Percentiles rank a stretch among this genome's conserved stretches.
phyloP scores from a whole-genome alignment of 148 eudicot genomes.

The Rhododendron henanense region DNA sequence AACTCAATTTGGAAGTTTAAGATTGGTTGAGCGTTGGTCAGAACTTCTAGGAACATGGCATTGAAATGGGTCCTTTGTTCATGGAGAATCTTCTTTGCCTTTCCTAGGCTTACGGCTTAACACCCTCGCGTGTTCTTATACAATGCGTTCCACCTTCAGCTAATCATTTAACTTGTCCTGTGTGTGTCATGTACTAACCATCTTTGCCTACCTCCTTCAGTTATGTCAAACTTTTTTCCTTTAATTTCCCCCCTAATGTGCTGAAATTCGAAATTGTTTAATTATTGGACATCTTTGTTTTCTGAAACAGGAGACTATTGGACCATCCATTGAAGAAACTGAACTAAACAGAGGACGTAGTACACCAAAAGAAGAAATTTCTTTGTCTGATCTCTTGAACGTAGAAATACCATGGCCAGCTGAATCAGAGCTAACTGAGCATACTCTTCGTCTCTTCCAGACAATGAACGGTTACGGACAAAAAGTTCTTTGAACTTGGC shows the following conservation, averaged over 20 bases:
- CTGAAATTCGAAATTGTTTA: not conserved
- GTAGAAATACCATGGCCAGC: constrained; percentile 30
- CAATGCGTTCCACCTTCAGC: not conserved
- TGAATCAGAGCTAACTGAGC: too few relatives aligned
- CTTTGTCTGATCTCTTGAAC: constrained; percentile 62
- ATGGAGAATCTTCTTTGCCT: not conserved
- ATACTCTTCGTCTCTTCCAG: too few relatives aligned
- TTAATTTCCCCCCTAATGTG: not conserved
- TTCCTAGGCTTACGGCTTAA: not conserved
- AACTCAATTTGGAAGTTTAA: too few relatives aligned
- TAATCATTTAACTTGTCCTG: not conserved
- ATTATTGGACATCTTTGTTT: too few relatives aligned
- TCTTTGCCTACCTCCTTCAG: not conserved
- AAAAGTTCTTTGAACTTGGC: too few relatives aligned
- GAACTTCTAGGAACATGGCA: not conserved
- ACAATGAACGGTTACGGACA: too few relatives aligned
- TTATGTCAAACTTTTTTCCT: not conserved
- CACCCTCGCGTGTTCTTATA: not conserved
- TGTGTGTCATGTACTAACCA: not conserved
- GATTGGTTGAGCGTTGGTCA: not conserved
- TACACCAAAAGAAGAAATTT: constrained; percentile 33
- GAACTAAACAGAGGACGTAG: constrained; percentile 39
- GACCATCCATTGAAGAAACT: constrained; percentile 32
- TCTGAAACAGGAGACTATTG: constrained; percentile 62
- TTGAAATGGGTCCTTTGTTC: not conserved